Evolutionary conservation across 2,329 filamentous ascomycete genomes (phyloP).

Genomic region (Aspergillus hortae): DNA sequence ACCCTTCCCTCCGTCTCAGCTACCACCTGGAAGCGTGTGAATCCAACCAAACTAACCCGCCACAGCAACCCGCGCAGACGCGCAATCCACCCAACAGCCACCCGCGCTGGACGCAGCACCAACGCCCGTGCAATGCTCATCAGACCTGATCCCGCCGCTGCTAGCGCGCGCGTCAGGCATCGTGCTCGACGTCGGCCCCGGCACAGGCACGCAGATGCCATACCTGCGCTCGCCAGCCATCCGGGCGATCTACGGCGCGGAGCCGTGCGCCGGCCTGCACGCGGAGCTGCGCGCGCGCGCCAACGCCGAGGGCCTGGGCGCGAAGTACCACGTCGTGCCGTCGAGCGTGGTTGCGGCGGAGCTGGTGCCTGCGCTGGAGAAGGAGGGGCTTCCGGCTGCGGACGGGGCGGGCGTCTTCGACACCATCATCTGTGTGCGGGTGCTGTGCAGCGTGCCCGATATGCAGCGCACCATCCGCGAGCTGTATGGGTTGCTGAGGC

Average conservation of each 20-base stretch:
- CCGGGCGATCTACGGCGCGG: slow-evolving; percentile 51
- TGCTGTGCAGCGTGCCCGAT: slow-evolving; percentile 53
- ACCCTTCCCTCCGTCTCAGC: too few species aligned
- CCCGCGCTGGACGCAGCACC: neutral
- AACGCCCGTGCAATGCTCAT: slow-evolving; percentile 25
- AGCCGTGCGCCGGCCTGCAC: slow-evolving; percentile 51
- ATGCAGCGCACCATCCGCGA: slow-evolving; percentile 44
- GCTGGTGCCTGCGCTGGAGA: slow-evolving; percentile 44
- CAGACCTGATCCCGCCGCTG: slow-evolving; percentile 39
- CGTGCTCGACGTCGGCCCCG: slow-evolving; percentile 51
- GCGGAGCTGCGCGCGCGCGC: slow-evolving; percentile 41
- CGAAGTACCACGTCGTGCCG: slow-evolving; percentile 49
- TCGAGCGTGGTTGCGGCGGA: slow-evolving; percentile 47
- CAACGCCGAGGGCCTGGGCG: slow-evolving; percentile 37
- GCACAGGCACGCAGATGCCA: slow-evolving; percentile 49
- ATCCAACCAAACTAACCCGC: neutral
- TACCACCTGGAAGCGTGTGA: neutral
- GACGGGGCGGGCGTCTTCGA: slow-evolving; percentile 44
- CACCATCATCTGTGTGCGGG: slow-evolving; percentile 52
- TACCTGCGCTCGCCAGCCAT: slow-evolving; percentile 44
- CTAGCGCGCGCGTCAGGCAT: slow-evolving; percentile 39
- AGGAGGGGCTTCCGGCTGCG: slow-evolving; percentile 36
- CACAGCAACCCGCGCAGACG: slow-evolving; percentile 12
- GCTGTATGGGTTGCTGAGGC: slow-evolving; percentile 51
- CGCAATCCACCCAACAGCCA: slow-evolving; percentile 8